A percentile compares a stretch with the other conserved stretches of the same genome.
Conservation (phyloP, 2,329 filamentous ascomycete genomes). For the Ilyonectria sp. region DNA sequence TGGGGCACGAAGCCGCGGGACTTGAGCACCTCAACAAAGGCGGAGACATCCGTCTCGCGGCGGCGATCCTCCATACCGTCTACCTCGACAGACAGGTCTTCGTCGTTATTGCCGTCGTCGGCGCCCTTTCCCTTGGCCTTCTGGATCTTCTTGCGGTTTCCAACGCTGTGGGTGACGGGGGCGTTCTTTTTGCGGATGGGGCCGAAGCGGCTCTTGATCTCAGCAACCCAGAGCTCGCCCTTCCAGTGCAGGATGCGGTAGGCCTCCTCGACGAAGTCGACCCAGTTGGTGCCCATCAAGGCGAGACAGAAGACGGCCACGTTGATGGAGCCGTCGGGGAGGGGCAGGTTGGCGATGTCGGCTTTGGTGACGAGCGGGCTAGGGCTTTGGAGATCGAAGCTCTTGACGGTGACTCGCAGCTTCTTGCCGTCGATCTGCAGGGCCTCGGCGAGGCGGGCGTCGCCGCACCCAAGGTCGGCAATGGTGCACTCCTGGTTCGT, state of each 20-base stretch:
- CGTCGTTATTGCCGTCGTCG: slow-evolving; percentile 65
- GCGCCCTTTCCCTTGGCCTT: slow-evolving; percentile 63
- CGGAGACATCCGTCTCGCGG: slow-evolving; percentile 86
- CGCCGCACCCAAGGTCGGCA: slow-evolving; percentile 94
- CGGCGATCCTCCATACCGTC: slow-evolving; percentile 76
- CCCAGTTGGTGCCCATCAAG: slow-evolving; percentile 99
- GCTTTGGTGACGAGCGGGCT: slow-evolving; percentile 85
- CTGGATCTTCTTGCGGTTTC: slow-evolving; percentile 72
- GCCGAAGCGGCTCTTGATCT: slow-evolving; percentile 93
- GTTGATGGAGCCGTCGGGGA: slow-evolving; percentile 82
- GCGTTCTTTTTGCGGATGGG: slow-evolving; percentile 57
- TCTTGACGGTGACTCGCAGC: slow-evolving; percentile 82
- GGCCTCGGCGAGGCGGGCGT: slow-evolving; percentile 83
- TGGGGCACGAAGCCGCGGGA: slow-evolving; percentile 89
- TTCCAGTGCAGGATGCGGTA: slow-evolving; percentile 93
- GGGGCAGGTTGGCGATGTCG: slow-evolving; percentile 88
- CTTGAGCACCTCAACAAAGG: slow-evolving; percentile 87
- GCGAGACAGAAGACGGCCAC: slow-evolving; percentile 96
- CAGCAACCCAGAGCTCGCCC: slow-evolving; percentile 96
- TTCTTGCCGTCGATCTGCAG: slow-evolving; percentile 76
- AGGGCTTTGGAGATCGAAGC: slow-evolving; percentile 88
- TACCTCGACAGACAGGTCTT: slow-evolving; percentile 77
- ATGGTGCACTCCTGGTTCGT: slow-evolving; percentile 82
- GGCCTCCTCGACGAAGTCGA: slow-evolving; percentile 95
- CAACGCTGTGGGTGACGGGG: slow-evolving; percentile 78